A percentile compares a stretch with the other conserved stretches of the same genome.
These are phyloP conservation scores for Shiraia bambusicola DNA, from an alignment of 2,329 filamentous ascomycete species.

Conservation along the genomic window DNA sequence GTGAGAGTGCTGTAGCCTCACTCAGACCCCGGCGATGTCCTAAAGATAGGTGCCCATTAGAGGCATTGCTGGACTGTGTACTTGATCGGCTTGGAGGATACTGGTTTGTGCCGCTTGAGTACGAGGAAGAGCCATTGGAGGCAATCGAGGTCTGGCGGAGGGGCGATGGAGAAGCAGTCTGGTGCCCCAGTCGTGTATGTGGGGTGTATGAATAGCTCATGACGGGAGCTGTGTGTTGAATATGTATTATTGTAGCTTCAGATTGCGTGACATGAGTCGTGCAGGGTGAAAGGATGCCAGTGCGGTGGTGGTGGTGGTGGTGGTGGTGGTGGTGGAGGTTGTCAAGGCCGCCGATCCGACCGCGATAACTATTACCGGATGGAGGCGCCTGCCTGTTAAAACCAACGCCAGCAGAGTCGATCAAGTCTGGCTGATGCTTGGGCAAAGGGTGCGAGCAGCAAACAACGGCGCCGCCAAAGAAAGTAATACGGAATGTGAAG, in stretches of 20 bases:
- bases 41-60: constrained; percentile 52
- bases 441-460: constrained; percentile 23
- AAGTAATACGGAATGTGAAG: constrained; percentile 35
- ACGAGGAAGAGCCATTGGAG: constrained; percentile 69
- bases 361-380: constrained; percentile 30
- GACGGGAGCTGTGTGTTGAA: constrained; percentile 22
- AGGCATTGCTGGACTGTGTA: constrained; percentile 72
- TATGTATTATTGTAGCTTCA: constrained; percentile 8
- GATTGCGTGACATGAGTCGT: constrained; percentile 35
- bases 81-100: constrained; percentile 64
- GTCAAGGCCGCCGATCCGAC: constrained; percentile 33
- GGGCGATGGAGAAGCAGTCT: constrained; percentile 47
- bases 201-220: constrained; percentile 44
- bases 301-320: constrained; percentile 15
- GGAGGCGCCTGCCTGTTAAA: constrained; percentile 31
- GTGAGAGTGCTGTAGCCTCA: constrained; percentile 63
- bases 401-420: constrained; percentile 13
- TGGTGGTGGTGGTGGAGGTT: constrained; percentile 14
- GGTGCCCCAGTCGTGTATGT: constrained; percentile 45
- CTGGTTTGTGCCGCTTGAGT: constrained; percentile 58
- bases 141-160: constrained; percentile 68
- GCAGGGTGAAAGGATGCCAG: constrained; percentile 13
- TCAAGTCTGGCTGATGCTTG: constrained; percentile 18
- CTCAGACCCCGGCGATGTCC: constrained; percentile 75
- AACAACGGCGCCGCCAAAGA: constrained; percentile 31